Base-by-base conservation (phyloP, 148 eudicot species). In the Suaeda aralocaspica region DNA sequence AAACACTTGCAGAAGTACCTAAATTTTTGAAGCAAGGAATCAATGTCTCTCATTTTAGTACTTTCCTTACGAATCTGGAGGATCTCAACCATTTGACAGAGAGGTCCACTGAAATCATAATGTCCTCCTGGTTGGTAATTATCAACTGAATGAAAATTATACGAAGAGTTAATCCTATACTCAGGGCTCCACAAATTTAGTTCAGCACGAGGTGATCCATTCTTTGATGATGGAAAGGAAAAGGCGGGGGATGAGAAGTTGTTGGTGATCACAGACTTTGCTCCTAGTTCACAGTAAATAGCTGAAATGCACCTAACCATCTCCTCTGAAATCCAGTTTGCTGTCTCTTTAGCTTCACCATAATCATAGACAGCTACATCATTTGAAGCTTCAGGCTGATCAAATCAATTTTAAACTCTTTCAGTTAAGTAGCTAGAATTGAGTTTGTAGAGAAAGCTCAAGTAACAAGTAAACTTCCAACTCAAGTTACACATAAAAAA, bases 291-390 rank as follows among this genome's bases (percentile, higher is more conserved):
- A 63, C 77, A 76, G 80, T 84, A 89, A 9, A 92, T 76, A 21
- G 82, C 65, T 42, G 95, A 81, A 59, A 92, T 81, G 80, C 87
- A 82, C 72, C 74, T 87, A 29, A 92, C 67, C 92, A 92, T 85
- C 72, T 92, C 95, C 86, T 87, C 97, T 5, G 95, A 92, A 65
- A 92, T 52, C 79, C 82, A 69, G 68, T 85, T 92, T n/a, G 92
- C 89, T 58, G 86, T 81, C 52, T 82, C 84, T 15, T 64, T 80
- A 58, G 71, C 71, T 26, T 55, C 73, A 73, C 80, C 66, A 15
- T 72, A 75, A 50, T 67, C 74, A 36, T 73, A 67, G 75, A 68
- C 81, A 46, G 75, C 71, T 21, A 52, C 60, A 65, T 72, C 24
- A 19, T 72, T 78, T 16, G 84, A 72, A 62, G 77, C 53, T 29